Evolutionary conservation across 139 green algal species (phyloP).

Genomic region (Gonium pectorale): DNA sequence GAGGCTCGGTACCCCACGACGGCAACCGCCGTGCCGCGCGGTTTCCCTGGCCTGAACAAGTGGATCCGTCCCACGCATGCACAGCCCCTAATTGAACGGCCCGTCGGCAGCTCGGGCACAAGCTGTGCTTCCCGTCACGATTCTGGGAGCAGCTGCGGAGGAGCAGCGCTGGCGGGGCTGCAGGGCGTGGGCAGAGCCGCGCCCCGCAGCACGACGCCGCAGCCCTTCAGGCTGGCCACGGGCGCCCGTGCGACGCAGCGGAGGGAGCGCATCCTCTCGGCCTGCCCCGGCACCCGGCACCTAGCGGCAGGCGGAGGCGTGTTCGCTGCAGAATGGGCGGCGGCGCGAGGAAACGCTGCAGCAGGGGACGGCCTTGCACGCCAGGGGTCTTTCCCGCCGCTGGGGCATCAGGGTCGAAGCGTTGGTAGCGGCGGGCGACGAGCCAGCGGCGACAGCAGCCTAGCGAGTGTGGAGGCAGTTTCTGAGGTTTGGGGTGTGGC

Average conservation of each 20-base stretch:
- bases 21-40: too few species aligned
- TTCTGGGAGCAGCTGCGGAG: too few species aligned
- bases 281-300: slow-evolving; percentile 14
- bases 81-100: too few species aligned
- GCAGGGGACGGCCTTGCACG: neutral
- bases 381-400: too few species aligned
- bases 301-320: neutral
- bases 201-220: neutral
- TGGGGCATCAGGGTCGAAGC: too few species aligned
- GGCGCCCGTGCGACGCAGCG: neutral
- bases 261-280: neutral
- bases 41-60: slow-evolving; percentile 44
- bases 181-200: neutral
- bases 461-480: too few species aligned
- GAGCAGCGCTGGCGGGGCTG: neutral
- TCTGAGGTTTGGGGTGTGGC: too few species aligned
- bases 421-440: too few species aligned
- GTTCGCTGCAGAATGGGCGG: neutral
- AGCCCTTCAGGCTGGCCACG: slow-evolving; percentile 28
- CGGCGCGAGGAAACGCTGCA: neutral
- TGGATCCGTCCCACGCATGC: slow-evolving; percentile 1
- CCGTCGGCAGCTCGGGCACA: too few species aligned
- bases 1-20: too few species aligned
- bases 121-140: too few species aligned
- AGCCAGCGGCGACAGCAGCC: too few species aligned